Evolutionary conservation across 345 rosid species (phyloP).

Genomic region (Erodium maritimum): DNA sequence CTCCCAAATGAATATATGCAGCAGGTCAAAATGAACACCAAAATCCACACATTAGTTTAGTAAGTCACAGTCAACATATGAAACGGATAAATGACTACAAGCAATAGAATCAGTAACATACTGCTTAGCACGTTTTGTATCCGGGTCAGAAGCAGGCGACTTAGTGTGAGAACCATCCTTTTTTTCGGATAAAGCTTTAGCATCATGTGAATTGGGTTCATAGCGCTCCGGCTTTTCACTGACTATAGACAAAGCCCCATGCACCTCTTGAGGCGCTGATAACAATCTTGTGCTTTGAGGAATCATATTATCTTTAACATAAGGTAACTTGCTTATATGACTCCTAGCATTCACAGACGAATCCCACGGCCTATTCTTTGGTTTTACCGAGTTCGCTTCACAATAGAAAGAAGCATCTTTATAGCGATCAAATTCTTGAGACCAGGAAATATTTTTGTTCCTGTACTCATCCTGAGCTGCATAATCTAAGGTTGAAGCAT

Average conservation of each 20-base stretch:
- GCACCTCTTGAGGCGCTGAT: conserved; percentile 38
- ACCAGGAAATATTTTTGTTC: conserved; percentile 40
- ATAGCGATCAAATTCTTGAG: conserved; percentile 52
- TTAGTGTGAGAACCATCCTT: not conserved
- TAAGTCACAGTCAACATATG: not conserved
- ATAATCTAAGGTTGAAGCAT: conserved; percentile 44
- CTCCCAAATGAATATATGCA: not conserved
- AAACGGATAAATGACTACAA: not conserved
- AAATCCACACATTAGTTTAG: not conserved
- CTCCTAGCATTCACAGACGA: conserved; percentile 25
- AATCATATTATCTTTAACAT: conserved; percentile 38
- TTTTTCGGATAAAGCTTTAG: not conserved
- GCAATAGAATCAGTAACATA: not conserved
- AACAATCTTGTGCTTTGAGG: conserved; percentile 40
- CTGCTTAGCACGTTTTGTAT: not conserved
- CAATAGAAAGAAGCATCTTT: conserved; percentile 35
- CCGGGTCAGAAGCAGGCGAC: not conserved
- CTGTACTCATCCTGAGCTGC: conserved; percentile 53
- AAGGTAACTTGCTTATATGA: conserved; percentile 35
- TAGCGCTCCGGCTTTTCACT: conserved; percentile 44
- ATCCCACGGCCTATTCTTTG: conserved; percentile 43
- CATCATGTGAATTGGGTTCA: conserved; percentile 39
- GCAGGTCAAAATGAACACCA: not conserved
- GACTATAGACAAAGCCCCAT: conserved; percentile 25
- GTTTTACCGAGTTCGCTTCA: conserved; percentile 39